phyloP scores from a whole-genome alignment of 306 rosid species.

The Delonix regia region DNA sequence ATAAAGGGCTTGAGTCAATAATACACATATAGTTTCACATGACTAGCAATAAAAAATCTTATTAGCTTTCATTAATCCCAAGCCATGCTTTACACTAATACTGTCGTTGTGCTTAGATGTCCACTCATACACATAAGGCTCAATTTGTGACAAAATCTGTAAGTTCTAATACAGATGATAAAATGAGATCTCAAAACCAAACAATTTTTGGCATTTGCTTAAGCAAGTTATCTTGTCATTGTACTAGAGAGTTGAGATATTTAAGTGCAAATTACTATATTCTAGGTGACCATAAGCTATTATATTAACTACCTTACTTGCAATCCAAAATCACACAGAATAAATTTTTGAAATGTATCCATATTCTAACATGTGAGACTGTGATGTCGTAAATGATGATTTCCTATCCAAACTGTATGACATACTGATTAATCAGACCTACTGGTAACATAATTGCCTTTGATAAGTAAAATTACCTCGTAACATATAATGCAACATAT shows the following conservation, averaged over 20 bases:
- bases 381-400: slow-evolving; percentile 18
- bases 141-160: slow-evolving; percentile 81
- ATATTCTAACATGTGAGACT: slow-evolving; percentile 10
- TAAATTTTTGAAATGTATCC: background rate
- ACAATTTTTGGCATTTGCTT: slow-evolving; percentile 17
- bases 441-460: too few species aligned
- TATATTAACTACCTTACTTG: slow-evolving; percentile 71
- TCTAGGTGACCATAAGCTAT: slow-evolving; percentile 94
- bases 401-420: slow-evolving; percentile 4
- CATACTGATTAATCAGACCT: background rate
- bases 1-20: slow-evolving; percentile 14
- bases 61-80: slow-evolving; percentile 93
- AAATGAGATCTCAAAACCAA: slow-evolving; percentile 4
- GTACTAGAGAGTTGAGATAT: slow-evolving; percentile 71
- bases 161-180: slow-evolving; percentile 22
- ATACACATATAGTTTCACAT: slow-evolving; percentile 62
- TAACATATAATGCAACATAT: too few species aligned
- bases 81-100: slow-evolving; percentile 92
- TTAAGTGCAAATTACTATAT: slow-evolving; percentile 92
- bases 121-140: slow-evolving; percentile 97
- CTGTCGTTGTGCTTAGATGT: slow-evolving; percentile 84
- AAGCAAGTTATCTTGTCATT: slow-evolving; percentile 63
- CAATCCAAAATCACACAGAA: slow-evolving; percentile 3
- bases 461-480: too few species aligned
- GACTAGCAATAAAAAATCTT: slow-evolving; percentile 82